phyloP scores from a whole-genome alignment of 768 basidiomycete genomes.

The Amanita fuliginea region DNA sequence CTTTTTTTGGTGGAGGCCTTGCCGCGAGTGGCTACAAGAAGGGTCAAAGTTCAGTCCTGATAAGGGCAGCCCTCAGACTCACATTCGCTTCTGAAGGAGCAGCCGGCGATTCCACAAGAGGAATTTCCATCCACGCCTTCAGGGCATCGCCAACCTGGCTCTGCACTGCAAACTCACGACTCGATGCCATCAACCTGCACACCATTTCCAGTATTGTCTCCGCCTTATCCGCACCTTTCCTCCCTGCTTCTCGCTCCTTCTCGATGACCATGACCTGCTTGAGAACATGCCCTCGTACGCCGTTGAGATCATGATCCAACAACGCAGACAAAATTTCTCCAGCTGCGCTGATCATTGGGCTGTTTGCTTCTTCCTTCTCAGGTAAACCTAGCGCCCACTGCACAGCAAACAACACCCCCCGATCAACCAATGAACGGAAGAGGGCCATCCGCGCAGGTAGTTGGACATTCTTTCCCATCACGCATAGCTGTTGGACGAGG shows the following conservation, averaged over 20 bases:
- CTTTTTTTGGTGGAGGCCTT: conserved; percentile 44
- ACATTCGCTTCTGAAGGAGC: conserved; percentile 24
- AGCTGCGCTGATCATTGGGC: conserved; percentile 63
- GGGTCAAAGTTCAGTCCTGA: conserved; percentile 9
- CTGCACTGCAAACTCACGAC: conserved; percentile 78
- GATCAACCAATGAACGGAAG: conserved; percentile 80
- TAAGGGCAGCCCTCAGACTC: conserved; percentile 5
- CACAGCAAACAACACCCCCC: conserved; percentile 81
- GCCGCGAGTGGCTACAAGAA: conserved; percentile 26
- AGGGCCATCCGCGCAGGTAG: conserved; percentile 74
- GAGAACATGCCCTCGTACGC: conserved; percentile 75
- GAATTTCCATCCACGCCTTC: conserved; percentile 73
- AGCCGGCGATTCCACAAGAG: conserved; percentile 25
- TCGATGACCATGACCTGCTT: conserved; percentile 71
- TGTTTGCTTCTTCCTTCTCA: conserved; percentile 39
- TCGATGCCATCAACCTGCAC: conserved; percentile 67
- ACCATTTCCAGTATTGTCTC: conserved; percentile 69
- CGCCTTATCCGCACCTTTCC: conserved; percentile 49
- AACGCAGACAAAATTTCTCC: conserved; percentile 79
- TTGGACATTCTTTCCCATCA: conserved; percentile 97
- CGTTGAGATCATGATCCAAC: conserved; percentile 85
- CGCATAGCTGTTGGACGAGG: conserved; percentile 84
- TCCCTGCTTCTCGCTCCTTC: conserved; percentile 45
- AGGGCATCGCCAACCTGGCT: conserved; percentile 86
- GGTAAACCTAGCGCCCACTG: conserved; percentile 82